These are phyloP conservation scores for Knufia fluminis DNA, from an alignment of 2,329 filamentous ascomycete genomes.

Conservation along the genomic window DNA sequence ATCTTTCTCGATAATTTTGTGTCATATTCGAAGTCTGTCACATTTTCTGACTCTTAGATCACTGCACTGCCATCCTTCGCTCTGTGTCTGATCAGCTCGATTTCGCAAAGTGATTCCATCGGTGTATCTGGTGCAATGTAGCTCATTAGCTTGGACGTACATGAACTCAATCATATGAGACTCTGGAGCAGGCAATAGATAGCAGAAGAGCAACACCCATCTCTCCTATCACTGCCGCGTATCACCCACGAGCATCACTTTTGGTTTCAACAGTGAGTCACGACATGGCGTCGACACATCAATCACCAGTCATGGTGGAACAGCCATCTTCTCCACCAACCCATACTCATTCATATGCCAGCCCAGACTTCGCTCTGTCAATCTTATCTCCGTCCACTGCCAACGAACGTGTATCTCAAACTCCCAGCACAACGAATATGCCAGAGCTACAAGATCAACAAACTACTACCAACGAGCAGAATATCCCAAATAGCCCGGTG, in stretches of 20 bases:
- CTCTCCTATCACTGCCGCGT: neutral
- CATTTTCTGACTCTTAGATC: neutral
- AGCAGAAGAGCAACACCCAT: too few relatives aligned
- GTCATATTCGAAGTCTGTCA: neutral
- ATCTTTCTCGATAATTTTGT: neutral
- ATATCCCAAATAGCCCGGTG: neutral
- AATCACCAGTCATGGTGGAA: conserved; percentile 18
- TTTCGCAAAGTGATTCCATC: neutral
- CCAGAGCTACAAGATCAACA: neutral
- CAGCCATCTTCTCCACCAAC: conserved; percentile 15
- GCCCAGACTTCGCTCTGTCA: conserved; percentile 4
- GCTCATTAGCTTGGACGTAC: neutral
- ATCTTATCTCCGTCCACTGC: conserved; percentile 1
- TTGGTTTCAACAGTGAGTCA: neutral
- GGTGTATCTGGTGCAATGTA: neutral
- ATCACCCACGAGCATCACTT: neutral
- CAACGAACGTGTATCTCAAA: neutral
- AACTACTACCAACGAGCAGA: neutral
- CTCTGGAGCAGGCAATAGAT: too few relatives aligned
- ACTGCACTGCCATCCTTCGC: neutral
- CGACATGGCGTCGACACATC: conserved; percentile 19
- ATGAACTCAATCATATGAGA: neutral
- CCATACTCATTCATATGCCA: conserved; percentile 3
- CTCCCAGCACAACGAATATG: neutral
- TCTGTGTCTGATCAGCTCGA: neutral